Conservation (phyloP, 2,329 filamentous ascomycete species). For the Xylariaceae sp. region DNA sequence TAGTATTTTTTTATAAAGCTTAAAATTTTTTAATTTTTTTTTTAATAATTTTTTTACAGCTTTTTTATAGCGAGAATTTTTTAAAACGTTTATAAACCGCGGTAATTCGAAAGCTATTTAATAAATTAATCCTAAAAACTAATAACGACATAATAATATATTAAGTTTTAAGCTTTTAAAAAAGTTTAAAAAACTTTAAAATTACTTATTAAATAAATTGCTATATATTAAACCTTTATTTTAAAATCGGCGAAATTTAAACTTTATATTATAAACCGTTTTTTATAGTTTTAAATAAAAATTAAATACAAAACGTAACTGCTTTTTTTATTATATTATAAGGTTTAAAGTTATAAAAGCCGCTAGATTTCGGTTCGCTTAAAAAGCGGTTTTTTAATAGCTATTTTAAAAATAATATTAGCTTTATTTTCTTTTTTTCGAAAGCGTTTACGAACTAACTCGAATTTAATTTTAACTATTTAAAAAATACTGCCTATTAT, state of each 20-base stretch:
- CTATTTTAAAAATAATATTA: neutral
- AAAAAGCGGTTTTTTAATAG: neutral
- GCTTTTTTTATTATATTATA: neutral
- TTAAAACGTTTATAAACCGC: neutral
- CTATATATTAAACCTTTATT: neutral
- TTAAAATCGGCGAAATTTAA: neutral
- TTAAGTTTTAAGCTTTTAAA: neutral
- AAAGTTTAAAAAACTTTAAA: neutral
- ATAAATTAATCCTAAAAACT: neutral
- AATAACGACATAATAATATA: neutral
- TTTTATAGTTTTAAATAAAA: neutral
- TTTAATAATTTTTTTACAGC: neutral
- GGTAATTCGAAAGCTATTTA: neutral
- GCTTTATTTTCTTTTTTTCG: neutral
- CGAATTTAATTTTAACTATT: neutral
- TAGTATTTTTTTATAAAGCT: neutral
- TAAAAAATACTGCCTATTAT: neutral
- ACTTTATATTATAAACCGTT: neutral
- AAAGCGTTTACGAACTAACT: neutral
- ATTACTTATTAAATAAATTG: neutral
- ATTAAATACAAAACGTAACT: neutral
- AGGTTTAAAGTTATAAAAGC: neutral
- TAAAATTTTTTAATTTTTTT: neutral
- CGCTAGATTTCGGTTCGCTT: neutral
- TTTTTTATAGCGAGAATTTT: neutral